Base-by-base conservation (phyloP, 2,329 filamentous ascomycete genomes). In the Aspergillus sp. region DNA sequence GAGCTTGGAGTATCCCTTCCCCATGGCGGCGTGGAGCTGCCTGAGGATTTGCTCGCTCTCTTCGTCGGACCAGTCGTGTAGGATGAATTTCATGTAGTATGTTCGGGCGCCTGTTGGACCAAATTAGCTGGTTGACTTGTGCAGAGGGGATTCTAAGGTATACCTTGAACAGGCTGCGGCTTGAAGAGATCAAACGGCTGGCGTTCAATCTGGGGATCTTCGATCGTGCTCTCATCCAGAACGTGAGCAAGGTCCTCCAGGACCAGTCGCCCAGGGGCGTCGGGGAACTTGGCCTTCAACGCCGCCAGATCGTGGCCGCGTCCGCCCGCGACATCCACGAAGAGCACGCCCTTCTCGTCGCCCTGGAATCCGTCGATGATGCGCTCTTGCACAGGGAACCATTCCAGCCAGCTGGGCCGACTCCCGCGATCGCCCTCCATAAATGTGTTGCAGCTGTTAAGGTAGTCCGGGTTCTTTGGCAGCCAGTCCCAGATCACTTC, bases 21-120 rank as follows among this genome's bases (percentile, higher is more conserved):
- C 65, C 76, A 80, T 79, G 0, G 75, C 77, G 5, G 61, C 58
- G 18, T 57, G 69, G 7, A 71, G 66, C 10, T 72, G 66, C 0
- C 26, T 22, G 0, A 80, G 65, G 9, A 80, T 71, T 11, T 68
- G 49, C 12, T 66, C 61, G 24, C 70, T 72, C 11, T 71, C 67
- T 5, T 71, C 67, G n/a, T 79, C 74, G 0, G 73, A 69, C 74
- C 75, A 80, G 60, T 81, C 76, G 52, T 81, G 77, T 1, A 80
- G 67, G 4, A 80, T 68, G 2, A 72, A 73, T 57, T 79, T 76
- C 68, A 80, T 68, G 60, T 74, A 80, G 64, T 80, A 81, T 2
- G 71, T 72, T 3, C 73, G 73, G 26, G 69, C 72, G 18, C 72
- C 75, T 75, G 55, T 29, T 22, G 18, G 10, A 11, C 6, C 9